phyloP scores from a whole-genome alignment of 1,284 basidiomycete species.

The Trichosporon inkin region DNA sequence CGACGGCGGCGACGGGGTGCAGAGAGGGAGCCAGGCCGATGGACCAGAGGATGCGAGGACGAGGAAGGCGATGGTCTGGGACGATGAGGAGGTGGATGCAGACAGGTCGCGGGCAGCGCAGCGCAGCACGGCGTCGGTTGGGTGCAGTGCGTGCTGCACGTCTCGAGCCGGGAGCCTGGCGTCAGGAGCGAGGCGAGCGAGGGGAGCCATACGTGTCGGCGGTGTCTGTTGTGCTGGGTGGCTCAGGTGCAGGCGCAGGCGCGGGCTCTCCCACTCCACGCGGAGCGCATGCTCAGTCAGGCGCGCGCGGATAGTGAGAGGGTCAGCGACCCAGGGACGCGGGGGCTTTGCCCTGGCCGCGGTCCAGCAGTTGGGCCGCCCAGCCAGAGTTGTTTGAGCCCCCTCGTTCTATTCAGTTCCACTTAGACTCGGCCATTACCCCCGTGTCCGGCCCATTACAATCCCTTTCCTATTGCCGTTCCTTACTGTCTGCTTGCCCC shows the following conservation, averaged over 20 bases:
- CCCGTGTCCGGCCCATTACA: no score
- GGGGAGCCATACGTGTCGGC: background rate
- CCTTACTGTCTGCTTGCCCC: no score
- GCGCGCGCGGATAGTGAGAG: conserved; percentile 8
- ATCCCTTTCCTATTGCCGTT: no score
- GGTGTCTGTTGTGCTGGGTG: background rate
- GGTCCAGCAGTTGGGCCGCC: no score
- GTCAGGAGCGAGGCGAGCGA: background rate
- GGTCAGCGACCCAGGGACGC: background rate
- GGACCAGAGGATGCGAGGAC: background rate
- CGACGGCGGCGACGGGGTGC: background rate
- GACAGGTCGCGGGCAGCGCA: background rate
- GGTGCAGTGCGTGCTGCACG: background rate
- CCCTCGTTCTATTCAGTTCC: no score
- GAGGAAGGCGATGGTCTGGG: background rate
- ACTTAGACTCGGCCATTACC: no score
- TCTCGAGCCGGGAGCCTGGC: background rate
- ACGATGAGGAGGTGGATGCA: conserved; percentile 1
- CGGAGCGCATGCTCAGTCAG: background rate
- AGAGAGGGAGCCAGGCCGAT: background rate
- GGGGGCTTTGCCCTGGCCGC: background rate
- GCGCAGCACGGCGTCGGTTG: background rate
- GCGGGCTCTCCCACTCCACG: background rate
- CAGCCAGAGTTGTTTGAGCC: no score
- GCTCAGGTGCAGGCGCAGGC: background rate